Conservation (phyloP, 768 basidiomycete genomes). For the Kondoa subrosea region DNA sequence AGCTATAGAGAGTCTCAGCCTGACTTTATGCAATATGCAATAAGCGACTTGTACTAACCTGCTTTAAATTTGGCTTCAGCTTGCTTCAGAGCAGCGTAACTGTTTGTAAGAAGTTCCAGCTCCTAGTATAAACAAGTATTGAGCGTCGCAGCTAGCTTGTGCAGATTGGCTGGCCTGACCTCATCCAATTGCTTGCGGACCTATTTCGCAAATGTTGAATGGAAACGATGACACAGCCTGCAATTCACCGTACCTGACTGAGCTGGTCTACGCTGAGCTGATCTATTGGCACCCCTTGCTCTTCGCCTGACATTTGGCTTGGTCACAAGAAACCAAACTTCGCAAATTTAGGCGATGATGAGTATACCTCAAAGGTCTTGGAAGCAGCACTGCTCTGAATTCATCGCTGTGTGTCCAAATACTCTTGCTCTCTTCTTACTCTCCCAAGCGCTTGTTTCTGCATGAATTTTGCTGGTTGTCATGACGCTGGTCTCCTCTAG, state of each 20-base stretch:
- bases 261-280: slow-evolving; percentile 78
- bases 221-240: too few relatives aligned
- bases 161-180: slow-evolving; percentile 36
- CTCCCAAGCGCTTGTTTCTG: too few relatives aligned
- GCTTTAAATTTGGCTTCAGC: slow-evolving; percentile 78
- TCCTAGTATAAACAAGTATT: slow-evolving; percentile 42
- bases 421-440: too few relatives aligned
- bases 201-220: slow-evolving; percentile 71
- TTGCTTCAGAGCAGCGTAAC: slow-evolving; percentile 78
- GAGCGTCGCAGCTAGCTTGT: background rate
- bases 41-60: too few relatives aligned
- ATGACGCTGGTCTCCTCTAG: too few relatives aligned
- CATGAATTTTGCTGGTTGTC: too few relatives aligned
- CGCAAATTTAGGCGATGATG: too few relatives aligned
- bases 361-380: too few relatives aligned
- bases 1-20: too few relatives aligned
- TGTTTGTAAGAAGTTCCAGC: slow-evolving; percentile 73
- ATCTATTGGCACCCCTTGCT: slow-evolving; percentile 21
- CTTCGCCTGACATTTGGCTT: background rate
- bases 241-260: slow-evolving; percentile 40
- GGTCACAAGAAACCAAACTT: background rate
- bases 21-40: too few relatives aligned
- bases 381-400: too few relatives aligned
- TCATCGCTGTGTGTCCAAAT: too few relatives aligned
- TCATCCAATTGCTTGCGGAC: slow-evolving; percentile 85